Percentiles rank a stretch among this genome's conserved stretches.
Conservation (phyloP, 306 rosid species). For the Cicer cuneatum region DNA sequence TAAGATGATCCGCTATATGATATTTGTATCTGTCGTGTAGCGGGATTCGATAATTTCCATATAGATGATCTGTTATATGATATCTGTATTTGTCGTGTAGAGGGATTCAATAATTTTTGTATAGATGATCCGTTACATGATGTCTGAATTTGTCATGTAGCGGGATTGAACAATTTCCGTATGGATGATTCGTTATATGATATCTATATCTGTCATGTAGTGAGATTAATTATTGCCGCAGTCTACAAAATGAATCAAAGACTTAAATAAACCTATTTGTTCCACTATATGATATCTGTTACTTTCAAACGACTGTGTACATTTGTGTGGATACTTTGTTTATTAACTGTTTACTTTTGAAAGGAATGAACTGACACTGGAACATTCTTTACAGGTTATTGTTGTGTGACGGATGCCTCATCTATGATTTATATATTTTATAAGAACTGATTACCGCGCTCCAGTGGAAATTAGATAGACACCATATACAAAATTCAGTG, state of each 20-base stretch:
- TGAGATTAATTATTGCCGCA: background rate
- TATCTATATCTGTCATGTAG: background rate
- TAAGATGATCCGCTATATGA: background rate
- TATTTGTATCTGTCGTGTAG: background rate
- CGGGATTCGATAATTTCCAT: background rate
- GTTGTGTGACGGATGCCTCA: constrained; percentile 25
- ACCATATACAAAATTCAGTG: constrained; percentile 31
- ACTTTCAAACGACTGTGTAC: constrained; percentile 1
- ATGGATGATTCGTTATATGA: background rate
- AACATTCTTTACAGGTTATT: constrained; percentile 55
- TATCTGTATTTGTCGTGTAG: background rate
- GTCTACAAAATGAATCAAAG: constrained; percentile 1
- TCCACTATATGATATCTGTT: constrained; percentile 6
- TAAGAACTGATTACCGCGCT: constrained; percentile 27
- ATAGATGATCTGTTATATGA: background rate
- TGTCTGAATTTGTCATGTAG: background rate
- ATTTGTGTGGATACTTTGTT: constrained; percentile 17
- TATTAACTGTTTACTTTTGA: constrained; percentile 34
- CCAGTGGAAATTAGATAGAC: constrained; percentile 30
- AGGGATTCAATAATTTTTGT: background rate
- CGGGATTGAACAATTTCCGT: background rate
- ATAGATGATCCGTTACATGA: background rate
- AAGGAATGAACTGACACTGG: constrained; percentile 44
- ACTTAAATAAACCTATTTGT: constrained; percentile 2
- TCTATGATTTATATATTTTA: constrained; percentile 33